Evolutionary conservation across 2,329 filamentous ascomycete species (phyloP).

Genomic region (Exophiala sideris): DNA sequence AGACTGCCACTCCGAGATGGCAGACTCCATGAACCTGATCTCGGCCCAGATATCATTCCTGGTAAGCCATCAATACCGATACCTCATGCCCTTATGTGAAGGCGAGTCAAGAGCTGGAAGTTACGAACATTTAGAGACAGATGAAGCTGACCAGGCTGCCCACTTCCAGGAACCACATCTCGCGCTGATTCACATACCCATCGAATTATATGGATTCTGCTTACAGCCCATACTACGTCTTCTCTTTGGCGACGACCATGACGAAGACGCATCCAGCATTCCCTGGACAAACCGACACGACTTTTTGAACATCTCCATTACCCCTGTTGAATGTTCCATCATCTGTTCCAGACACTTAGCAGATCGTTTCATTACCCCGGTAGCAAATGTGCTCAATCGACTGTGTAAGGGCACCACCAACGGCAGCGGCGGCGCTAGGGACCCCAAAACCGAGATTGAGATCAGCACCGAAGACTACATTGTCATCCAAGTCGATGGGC

Average conservation of each 20-base stretch:
- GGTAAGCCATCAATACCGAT: conserved; percentile 15
- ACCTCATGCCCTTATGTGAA: no score
- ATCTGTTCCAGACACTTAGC: conserved; percentile 79
- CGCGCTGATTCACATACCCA: conserved; percentile 84
- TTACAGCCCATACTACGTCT: conserved; percentile 84
- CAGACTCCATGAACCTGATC: conserved; percentile 29
- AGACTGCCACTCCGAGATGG: conserved; percentile 4
- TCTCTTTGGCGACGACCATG: conserved; percentile 62
- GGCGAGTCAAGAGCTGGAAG: no score
- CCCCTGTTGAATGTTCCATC: conserved; percentile 86
- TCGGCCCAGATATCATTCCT: conserved; percentile 30
- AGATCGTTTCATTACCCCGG: conserved; percentile 69
- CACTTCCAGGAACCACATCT: conserved; percentile 72
- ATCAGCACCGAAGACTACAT: conserved; percentile 82
- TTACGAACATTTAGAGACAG: background rate
- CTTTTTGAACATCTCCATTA: conserved; percentile 92
- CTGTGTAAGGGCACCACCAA: conserved; percentile 27
- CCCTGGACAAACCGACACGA: conserved; percentile 58
- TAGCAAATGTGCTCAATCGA: conserved; percentile 59
- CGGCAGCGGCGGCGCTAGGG: conserved; percentile 39
- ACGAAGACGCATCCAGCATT: conserved; percentile 33
- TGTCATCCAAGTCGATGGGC: conserved; percentile 83
- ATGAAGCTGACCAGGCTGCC: background rate
- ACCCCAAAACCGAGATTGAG: conserved; percentile 54
- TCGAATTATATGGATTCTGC: conserved; percentile 71